phyloP scores from a whole-genome alignment of 139 green algal genomes.

The Trebouxia sp. region DNA sequence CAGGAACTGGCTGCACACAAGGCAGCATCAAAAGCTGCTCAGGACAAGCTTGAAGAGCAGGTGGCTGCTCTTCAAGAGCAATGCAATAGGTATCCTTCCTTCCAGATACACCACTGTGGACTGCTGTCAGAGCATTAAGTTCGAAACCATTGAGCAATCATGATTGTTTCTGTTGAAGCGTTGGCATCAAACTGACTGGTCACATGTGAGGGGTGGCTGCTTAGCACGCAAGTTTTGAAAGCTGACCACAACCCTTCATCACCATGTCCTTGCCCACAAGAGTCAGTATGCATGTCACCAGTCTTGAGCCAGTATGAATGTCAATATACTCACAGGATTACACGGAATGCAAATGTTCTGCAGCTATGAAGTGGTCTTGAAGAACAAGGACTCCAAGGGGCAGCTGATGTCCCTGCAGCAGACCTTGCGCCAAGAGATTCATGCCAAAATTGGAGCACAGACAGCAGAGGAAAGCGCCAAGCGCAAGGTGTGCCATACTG shows the following conservation, averaged over 20 bases:
- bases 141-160: no score
- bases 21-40: neutral
- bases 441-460: conserved; percentile 14
- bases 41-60: conserved; percentile 27
- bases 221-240: no score
- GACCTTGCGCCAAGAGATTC: conserved; percentile 1
- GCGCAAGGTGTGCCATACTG: conserved; percentile 5
- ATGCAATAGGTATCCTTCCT: conserved; percentile 21
- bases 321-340: no score
- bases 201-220: no score
- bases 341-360: no score
- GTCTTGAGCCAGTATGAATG: no score
- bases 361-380: conserved; percentile 18
- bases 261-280: no score
- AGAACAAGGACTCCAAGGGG: conserved; percentile 4
- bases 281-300: neutral
- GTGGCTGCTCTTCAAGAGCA: conserved; percentile 10
- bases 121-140: no score
- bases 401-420: conserved; percentile 1
- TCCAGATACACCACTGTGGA: no score
- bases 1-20: neutral
- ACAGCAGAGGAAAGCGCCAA: conserved; percentile 22
- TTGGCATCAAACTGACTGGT: no score
- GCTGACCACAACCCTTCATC: no score
- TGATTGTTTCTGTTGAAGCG: no score